phyloP scores from a whole-genome alignment of 257 asterid genomes.

The Solanum tarapatanum region DNA sequence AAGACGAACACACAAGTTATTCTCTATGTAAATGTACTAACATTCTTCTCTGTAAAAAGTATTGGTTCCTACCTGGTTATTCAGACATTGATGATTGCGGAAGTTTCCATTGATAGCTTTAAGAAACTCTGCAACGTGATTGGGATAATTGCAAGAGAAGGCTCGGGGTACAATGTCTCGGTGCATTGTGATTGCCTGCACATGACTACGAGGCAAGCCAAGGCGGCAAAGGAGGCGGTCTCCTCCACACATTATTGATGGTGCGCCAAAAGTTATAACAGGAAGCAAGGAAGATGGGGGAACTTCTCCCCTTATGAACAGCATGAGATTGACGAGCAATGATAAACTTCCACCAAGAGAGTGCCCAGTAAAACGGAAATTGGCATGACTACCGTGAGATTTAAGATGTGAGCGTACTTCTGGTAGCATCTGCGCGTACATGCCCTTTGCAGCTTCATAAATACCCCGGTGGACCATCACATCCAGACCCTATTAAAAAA shows the following conservation, averaged over 20 bases:
- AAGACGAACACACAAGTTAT: background rate
- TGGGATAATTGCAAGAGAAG: constrained; percentile 86
- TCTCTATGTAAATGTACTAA: background rate
- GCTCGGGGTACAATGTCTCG: constrained; percentile 96
- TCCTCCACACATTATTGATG: constrained; percentile 93
- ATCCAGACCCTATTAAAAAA: constrained; percentile 53
- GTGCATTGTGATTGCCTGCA: constrained; percentile 73
- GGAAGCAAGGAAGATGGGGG: constrained; percentile 73
- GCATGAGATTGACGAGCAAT: constrained; percentile 74
- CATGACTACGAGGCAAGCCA: constrained; percentile 61
- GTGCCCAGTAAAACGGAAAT: constrained; percentile 81
- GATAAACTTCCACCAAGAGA: constrained; percentile 97
- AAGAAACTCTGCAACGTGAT: constrained; percentile 77
- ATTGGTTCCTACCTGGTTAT: constrained; percentile 46
- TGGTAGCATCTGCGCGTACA: constrained; percentile 78
- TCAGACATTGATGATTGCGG: constrained; percentile 74
- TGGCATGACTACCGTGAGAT: constrained; percentile 47
- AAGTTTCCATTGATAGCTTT: constrained; percentile 81
- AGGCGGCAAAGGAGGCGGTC: constrained; percentile 53
- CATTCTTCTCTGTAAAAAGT: background rate
- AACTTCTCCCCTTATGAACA: constrained; percentile 62
- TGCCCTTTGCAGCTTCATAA: constrained; percentile 98
- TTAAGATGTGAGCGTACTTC: constrained; percentile 58
- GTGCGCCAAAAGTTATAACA: constrained; percentile 79
- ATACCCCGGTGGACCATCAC: constrained; percentile 91